phyloP scores from a whole-genome alignment of 1,284 basidiomycete species.

The Singerocomus inundabilis region DNA sequence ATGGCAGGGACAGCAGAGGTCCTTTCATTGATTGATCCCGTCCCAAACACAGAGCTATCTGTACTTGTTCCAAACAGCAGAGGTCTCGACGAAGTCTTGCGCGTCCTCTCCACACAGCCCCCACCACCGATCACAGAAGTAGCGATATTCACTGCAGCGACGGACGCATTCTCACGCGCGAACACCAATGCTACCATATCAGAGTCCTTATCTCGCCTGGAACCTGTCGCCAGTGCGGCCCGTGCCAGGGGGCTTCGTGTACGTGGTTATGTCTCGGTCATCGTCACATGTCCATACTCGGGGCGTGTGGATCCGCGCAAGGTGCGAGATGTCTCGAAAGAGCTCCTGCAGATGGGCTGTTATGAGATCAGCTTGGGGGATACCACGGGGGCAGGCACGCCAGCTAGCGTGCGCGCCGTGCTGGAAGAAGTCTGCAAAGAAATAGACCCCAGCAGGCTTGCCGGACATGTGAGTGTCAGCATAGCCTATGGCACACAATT shows the following conservation, averaged over 20 bases:
- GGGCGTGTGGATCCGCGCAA: slow-evolving; percentile 69
- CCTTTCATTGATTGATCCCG: slow-evolving; percentile 53
- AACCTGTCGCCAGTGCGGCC: slow-evolving; percentile 64
- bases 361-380: slow-evolving; percentile 93
- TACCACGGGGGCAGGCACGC: slow-evolving; percentile 87
- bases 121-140: slow-evolving; percentile 76
- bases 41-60: slow-evolving; percentile 65
- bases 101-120: slow-evolving; percentile 44
- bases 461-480: slow-evolving; percentile 61
- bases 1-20: slow-evolving; percentile 86
- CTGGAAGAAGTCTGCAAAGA: slow-evolving; percentile 68
- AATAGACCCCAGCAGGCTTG: slow-evolving; percentile 63
- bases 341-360: slow-evolving; percentile 86
- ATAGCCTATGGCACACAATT: not conserved
- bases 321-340: slow-evolving; percentile 72
- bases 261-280: slow-evolving; percentile 85
- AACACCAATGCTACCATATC: slow-evolving; percentile 81
- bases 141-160: slow-evolving; percentile 86
- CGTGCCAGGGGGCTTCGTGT: slow-evolving; percentile 65
- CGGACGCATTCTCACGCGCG: slow-evolving; percentile 82
- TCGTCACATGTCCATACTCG: slow-evolving; percentile 84
- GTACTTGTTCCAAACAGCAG: slow-evolving; percentile 86
- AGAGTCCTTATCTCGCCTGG: slow-evolving; percentile 70
- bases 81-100: slow-evolving; percentile 69
- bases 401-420: slow-evolving; percentile 63